A percentile compares a stretch with the other conserved stretches of the same genome.
phyloP scores from a whole-genome alignment of 1,139 yeast species.

The Pichia sp. region DNA sequence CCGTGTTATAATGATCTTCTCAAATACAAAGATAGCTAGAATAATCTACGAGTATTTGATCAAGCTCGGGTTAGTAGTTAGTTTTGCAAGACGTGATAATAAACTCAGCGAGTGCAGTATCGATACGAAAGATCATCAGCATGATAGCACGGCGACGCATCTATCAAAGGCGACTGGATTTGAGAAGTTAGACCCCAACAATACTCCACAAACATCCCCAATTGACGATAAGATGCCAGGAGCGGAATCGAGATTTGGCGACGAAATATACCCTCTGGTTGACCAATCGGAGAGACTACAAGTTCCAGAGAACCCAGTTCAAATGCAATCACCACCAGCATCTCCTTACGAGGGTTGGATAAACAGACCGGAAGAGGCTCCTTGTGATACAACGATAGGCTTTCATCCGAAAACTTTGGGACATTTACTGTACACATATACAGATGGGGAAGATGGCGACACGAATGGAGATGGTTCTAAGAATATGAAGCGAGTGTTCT shows the following conservation, averaged over 20 bases:
- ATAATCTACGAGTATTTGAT: constrained; percentile 16
- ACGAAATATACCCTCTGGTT: too few species aligned
- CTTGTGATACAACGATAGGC: constrained; percentile 22
- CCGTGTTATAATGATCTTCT: constrained; percentile 26
- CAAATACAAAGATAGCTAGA: constrained; percentile 14
- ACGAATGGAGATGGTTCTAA: constrained; percentile 10
- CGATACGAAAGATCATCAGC: not conserved
- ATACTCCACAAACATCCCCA: not conserved
- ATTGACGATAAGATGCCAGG: constrained; percentile 9
- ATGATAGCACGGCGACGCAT: not conserved
- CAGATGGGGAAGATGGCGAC: constrained; percentile 6
- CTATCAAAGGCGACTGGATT: not conserved
- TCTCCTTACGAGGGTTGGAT: constrained; percentile 28
- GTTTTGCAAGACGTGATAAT: constrained; percentile 20
- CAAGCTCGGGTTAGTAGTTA: constrained; percentile 16
- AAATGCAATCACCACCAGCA: constrained; percentile 28
- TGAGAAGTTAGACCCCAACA: not conserved
- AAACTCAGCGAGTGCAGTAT: constrained; percentile 2
- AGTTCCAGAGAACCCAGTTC: constrained; percentile 22
- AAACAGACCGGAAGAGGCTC: constrained; percentile 26
- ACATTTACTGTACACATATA: constrained; percentile 22
- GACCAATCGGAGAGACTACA: constrained; percentile 7
- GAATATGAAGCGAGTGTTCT: constrained; percentile 8
- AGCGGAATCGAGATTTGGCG: not conserved
- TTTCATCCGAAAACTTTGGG: constrained; percentile 25